Base-by-base conservation (phyloP, 495 filamentous ascomycete species). In the Aspergillus olivimuriae region DNA sequence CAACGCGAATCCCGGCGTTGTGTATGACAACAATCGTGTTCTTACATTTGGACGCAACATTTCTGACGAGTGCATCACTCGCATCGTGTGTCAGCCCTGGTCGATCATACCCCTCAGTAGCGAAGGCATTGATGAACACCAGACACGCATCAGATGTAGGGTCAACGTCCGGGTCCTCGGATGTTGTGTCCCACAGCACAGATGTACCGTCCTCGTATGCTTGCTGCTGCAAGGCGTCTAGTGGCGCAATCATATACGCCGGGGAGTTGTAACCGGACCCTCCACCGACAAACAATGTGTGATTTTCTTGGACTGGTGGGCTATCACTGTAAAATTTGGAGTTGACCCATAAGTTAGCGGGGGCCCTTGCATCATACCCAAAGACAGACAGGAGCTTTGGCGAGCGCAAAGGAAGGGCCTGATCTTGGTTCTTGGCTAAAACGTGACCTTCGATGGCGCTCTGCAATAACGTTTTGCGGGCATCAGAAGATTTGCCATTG, bases 391-490 rank as follows among this genome's bases (percentile, higher is more conserved):
- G 51, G 3, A 73, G 62, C 23, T 61, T 57, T 0, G 75, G 75
- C 3, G 69, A 70, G 14, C 71, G 68, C 1, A 92, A 54, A 2
- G 87, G 87, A 1, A 92, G 66, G 4, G 78, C 61, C 46, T 62
- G 69, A 46, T 75, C 76, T 4, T 53, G 66, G 53, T 92, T 92
- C 65, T 89, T 90, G 17, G 90, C 68, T 15, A 92, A 60, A 1
- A 86, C 85, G 51, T 84, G 80, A 15, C 76, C 75, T 46, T 79
- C 80, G 12, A 77, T 68, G 4, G 74, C 80, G 1, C 75, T 68
- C 46, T 80, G 68, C 1, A 80, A 59, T 55, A 60, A 78, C 64
- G 39, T 70, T 35, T 24, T 46, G 58, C 48, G 78, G 68, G 24
- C 34, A 70, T 78, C 39, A 82, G 83, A 39, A 22, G 66, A 50